phyloP scores from a whole-genome alignment of 495 filamentous ascomycete species.

The Penicillium cinerascens region DNA sequence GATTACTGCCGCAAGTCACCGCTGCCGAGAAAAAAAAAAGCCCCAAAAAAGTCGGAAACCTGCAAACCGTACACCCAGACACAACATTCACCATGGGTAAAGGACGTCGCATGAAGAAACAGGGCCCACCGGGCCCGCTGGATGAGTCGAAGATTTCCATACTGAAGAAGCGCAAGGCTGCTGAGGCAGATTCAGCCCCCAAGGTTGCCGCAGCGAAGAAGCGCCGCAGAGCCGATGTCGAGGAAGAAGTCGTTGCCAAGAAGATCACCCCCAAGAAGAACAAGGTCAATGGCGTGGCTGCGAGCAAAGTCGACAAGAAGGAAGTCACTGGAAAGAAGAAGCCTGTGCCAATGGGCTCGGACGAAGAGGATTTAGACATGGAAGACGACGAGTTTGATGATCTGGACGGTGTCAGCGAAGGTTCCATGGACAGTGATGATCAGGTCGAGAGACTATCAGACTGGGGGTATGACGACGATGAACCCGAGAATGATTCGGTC shows the following conservation, averaged over 20 bases:
- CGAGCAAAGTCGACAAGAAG: constrained; percentile 35
- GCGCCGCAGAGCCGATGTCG: constrained; percentile 55
- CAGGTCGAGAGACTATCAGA: constrained; percentile 49
- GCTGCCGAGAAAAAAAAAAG: constrained; percentile 35
- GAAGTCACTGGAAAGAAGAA: constrained; percentile 37
- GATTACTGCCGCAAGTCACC: constrained; percentile 29
- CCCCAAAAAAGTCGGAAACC: constrained; percentile 26
- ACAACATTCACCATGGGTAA: constrained; percentile 66
- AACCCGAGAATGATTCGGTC: constrained; percentile 53
- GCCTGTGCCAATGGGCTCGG: constrained; percentile 42
- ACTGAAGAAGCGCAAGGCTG: constrained; percentile 73
- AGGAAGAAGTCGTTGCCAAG: constrained; percentile 27
- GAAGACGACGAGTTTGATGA: constrained; percentile 55
- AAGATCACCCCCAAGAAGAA: constrained; percentile 41
- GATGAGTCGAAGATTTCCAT: constrained; percentile 75
- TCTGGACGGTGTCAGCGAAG: constrained; percentile 45
- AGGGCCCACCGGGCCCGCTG: constrained; percentile 78
- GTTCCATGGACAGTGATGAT: constrained; percentile 50
- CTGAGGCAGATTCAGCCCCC: constrained; percentile 39
- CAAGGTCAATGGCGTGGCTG: constrained; percentile 40
- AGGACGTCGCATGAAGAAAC: constrained; percentile 91
- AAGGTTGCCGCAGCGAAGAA: constrained; percentile 59
- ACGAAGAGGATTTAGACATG: constrained; percentile 35
- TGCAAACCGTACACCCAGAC: constrained; percentile 16
- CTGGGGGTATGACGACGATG: constrained; percentile 49